Evolutionary conservation across 2,329 filamentous ascomycete species (phyloP).

Genomic region (Xylaria sp.): DNA sequence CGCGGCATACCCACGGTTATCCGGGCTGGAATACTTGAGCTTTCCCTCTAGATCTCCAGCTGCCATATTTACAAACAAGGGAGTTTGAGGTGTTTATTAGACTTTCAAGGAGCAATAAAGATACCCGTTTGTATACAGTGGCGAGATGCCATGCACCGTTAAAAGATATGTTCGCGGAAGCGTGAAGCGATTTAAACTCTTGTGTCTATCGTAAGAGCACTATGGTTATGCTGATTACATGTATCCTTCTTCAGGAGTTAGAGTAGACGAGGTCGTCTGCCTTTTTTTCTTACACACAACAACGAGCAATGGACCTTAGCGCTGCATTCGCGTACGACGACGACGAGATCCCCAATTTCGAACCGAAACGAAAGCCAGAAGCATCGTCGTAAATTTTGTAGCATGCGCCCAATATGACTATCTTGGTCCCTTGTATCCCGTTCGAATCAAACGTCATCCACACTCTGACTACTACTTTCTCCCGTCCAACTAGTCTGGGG

Average conservation of each 20-base stretch:
- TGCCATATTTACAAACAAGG: conserved; percentile 13
- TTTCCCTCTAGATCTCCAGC: no score
- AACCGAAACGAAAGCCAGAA: conserved; percentile 12
- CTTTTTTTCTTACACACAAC: no score
- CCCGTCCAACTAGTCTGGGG: neutral
- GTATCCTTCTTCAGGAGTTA: neutral
- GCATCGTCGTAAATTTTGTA: neutral
- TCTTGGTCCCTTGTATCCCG: neutral
- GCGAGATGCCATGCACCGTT: neutral
- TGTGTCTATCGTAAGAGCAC: neutral
- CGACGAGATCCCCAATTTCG: neutral
- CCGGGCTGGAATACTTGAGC: neutral
- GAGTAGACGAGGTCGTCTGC: no score
- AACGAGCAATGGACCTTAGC: neutral
- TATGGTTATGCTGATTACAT: neutral
- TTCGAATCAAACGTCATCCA: neutral
- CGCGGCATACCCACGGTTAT: neutral
- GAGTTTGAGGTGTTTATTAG: conserved; percentile 23
- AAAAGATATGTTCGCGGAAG: neutral
- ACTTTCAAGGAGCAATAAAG: conserved; percentile 18
- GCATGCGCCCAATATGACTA: neutral
- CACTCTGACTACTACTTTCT: neutral
- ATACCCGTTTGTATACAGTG: conserved; percentile 31
- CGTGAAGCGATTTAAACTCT: neutral
- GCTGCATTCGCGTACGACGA: neutral